A percentile compares a stretch with the other conserved stretches of the same genome.
phyloP scores from a whole-genome alignment of 345 rosid species.

The Mallotus nudiflorus region DNA sequence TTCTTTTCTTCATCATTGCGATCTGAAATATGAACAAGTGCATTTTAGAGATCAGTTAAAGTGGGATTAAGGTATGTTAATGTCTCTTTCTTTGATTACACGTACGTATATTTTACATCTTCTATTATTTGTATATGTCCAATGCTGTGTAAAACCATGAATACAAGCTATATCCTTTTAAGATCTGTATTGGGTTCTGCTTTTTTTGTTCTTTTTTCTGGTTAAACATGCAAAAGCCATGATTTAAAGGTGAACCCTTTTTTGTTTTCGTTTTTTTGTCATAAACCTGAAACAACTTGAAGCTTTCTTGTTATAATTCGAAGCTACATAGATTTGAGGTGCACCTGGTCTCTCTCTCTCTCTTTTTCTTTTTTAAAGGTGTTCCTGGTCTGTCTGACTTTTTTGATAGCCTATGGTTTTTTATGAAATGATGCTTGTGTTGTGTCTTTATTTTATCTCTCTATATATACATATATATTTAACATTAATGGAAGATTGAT shows the following conservation, averaged over 20 bases:
- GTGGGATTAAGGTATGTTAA: conserved; percentile 16
- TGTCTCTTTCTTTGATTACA: neutral
- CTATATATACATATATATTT: neutral
- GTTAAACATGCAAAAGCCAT: conserved; percentile 23
- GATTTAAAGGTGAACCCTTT: neutral
- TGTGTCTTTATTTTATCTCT: neutral
- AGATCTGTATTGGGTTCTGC: conserved; percentile 5
- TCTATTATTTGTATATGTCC: conserved; percentile 7
- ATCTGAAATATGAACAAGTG: conserved; percentile 8
- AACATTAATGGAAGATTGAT: conserved; percentile 20
- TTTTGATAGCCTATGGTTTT: conserved; percentile 1
- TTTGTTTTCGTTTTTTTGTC: neutral
- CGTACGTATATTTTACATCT: too few relatives aligned
- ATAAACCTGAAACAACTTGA: neutral
- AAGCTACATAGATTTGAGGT: neutral
- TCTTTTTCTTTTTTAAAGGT: neutral
- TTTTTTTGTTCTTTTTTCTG: conserved; percentile 10
- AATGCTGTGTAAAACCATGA: conserved; percentile 11
- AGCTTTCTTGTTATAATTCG: neutral
- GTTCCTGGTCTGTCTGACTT: neutral
- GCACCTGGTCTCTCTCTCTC: neutral
- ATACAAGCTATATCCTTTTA: neutral
- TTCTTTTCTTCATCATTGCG: neutral
- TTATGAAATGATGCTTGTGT: conserved; percentile 2
- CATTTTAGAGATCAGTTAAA: conserved; percentile 14